Percentiles rank a stretch among this genome's conserved stretches.
phyloP scores from a whole-genome alignment of 805 yeast species.

The Cyberlindnera mycetangii region DNA sequence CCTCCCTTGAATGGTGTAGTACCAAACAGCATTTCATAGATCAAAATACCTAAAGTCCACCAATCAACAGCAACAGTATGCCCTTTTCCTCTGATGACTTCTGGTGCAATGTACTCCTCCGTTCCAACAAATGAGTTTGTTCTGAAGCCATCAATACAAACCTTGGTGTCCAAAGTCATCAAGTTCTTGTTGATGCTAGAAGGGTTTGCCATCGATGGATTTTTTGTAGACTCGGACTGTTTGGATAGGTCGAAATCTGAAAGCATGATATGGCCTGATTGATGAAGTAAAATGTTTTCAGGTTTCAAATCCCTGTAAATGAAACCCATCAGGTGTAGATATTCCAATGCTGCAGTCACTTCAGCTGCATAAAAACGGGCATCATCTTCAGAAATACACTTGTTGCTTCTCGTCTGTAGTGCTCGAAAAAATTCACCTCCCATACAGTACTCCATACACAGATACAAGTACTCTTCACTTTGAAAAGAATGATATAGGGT shows the following conservation, averaged over 20 bases:
- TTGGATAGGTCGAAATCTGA: slow-evolving; percentile 95
- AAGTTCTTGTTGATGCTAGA: slow-evolving; percentile 35
- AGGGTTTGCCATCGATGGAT: slow-evolving; percentile 55
- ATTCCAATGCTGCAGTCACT: slow-evolving; percentile 95
- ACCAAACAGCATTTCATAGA: slow-evolving; percentile 94
- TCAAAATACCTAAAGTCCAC: slow-evolving; percentile 97
- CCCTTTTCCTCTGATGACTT: slow-evolving; percentile 94
- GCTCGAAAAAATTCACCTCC: slow-evolving; percentile 99
- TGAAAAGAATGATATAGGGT: slow-evolving; percentile 96
- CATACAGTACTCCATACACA: slow-evolving; percentile 99
- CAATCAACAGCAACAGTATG: slow-evolving; percentile 98
- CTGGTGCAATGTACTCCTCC: slow-evolving; percentile 98
- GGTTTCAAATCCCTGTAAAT: slow-evolving; percentile 96
- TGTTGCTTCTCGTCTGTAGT: slow-evolving; percentile 82
- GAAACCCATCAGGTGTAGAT: slow-evolving; percentile 93
- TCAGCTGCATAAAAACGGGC: slow-evolving; percentile 95
- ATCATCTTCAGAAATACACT: slow-evolving; percentile 82
- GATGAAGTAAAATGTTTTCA: slow-evolving; percentile 90
- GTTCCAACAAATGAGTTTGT: slow-evolving; percentile 99
- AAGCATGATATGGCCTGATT: slow-evolving; percentile 97
- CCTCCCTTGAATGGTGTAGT: slow-evolving; percentile 95
- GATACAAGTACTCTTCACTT: slow-evolving; percentile 82
- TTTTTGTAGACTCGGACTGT: slow-evolving; percentile 73
- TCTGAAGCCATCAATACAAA: slow-evolving; percentile 92
- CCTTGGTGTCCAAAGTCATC: slow-evolving; percentile 85